Evolutionary conservation across 805 yeast genomes (phyloP), one percentile per base, ranked within the genome.

Genomic region (Komagataella phaffii): DNA sequence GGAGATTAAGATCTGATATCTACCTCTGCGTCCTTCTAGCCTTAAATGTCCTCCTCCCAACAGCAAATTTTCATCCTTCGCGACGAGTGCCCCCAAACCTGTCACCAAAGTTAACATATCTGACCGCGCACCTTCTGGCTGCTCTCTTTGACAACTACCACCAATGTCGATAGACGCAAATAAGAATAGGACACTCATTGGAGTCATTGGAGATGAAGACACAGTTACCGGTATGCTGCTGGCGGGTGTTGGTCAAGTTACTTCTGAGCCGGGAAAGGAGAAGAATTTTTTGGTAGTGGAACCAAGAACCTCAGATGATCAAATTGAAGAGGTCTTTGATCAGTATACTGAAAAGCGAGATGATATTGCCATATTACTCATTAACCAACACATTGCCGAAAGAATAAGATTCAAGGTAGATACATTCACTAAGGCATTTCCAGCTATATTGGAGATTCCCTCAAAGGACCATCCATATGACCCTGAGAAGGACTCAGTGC

Each of bases 391-490:
- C 67, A 67, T 93, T 57, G 98, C 99, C 17, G 98, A 93, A 61
- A 76, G 80, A 59, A 91, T 93, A 53, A 77, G 99, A 67, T 75
- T 75, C 57, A 76, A 77, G 57, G 88, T 93, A 48, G 99, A 93
- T 61, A 75, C 79, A 49, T 93, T 77, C 69, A 81, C 95, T 17
- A 80, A 82, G 56, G 96, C 99, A 8, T 93, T 93, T 69, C 99
- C 99, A 7, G 97, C 99, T 2, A 80, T 93, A 49, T 74, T 93
- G 62, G 99, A 93, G 70, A 93, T 93, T 55, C 99, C 99, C 24
- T 88, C 97, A 14, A 93, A 93, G 72, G 99, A 93, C 64, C 98
- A 93, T 66, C 98, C 99, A 19, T 93, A 93, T 66, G 95, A 93
- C 66, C 99, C 99, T 18, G 98, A 91, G 66, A 93, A 91, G 80